phyloP scores from a whole-genome alignment of 1,284 basidiomycete species.

The Rhodotorula sp. region DNA sequence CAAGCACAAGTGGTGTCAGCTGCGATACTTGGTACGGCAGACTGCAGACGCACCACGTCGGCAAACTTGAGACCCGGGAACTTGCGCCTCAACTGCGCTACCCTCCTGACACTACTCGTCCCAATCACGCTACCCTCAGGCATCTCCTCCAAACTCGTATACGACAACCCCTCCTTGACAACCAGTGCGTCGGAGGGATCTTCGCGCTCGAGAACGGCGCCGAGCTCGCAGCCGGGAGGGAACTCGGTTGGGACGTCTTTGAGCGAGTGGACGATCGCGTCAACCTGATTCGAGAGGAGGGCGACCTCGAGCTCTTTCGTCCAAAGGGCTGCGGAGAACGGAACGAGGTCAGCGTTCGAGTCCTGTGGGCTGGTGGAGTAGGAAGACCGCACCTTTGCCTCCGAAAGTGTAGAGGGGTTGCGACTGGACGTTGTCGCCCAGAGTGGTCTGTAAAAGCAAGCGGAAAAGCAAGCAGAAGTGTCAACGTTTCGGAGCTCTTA shows the following conservation, averaged over 20 bases:
- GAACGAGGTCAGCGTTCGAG: neutral
- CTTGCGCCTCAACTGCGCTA: conserved; percentile 81
- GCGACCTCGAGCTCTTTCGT: conserved; percentile 91
- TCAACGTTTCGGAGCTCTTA: too few relatives aligned
- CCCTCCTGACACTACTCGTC: conserved; percentile 86
- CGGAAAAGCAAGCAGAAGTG: too few relatives aligned
- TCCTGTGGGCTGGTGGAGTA: conserved; percentile 44
- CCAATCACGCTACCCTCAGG: conserved; percentile 88
- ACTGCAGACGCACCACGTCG: conserved; percentile 68
- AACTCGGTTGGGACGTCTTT: conserved; percentile 85
- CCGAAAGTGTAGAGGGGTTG: conserved; percentile 57
- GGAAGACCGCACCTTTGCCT: conserved; percentile 47
- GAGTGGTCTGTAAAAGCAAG: conserved; percentile 61
- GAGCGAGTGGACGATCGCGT: conserved; percentile 88
- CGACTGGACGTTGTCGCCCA: conserved; percentile 85
- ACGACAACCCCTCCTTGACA: conserved; percentile 69
- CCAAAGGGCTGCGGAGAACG: conserved; percentile 73
- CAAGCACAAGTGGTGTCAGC: neutral
- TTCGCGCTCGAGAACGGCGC: conserved; percentile 80
- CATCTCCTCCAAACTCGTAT: conserved; percentile 75
- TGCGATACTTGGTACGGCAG: neutral
- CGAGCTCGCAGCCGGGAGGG: conserved; percentile 80
- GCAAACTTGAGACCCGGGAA: conserved; percentile 79
- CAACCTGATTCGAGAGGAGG: conserved; percentile 68
- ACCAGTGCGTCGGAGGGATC: conserved; percentile 87